Base-by-base conservation (phyloP, 2,329 filamentous ascomycete species). In the Rutstroemia sp. region DNA sequence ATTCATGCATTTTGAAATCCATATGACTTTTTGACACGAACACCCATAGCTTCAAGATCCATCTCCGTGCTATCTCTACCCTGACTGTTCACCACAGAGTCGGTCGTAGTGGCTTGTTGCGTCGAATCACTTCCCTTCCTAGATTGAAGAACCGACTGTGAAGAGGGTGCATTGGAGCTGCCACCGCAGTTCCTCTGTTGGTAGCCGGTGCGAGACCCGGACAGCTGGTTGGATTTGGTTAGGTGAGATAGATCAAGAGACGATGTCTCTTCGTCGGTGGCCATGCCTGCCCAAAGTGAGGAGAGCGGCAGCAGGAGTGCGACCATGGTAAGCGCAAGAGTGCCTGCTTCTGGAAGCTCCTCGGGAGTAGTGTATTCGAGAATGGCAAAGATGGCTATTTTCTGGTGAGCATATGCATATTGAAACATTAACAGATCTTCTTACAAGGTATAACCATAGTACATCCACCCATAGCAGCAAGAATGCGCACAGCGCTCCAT, bases 391-490 rank as follows among this genome's bases (percentile, higher is more conserved):
- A 86, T 73, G 23, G 79, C 84, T 87, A 58, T 49, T 49, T 14
- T 25, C 61, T 51, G 63, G 58, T 50, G 54, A 55, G 48, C 45
- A 38, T 23, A 42, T 47, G 47, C 52, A n/a, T n/a, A 38, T 46
- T n/a, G 30, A 27, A 39, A n/a, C 2, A 23, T 34, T 9, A 18
- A 45, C 3, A 52, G 8, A 46, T 21, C n/a, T 19, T 60, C 75
- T 70, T 73, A 85, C 83, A 78, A 66, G 85, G 85, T 59, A 87
- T 73, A 37, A 83, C 66, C 75, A 88, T 76, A 1, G 83, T 86
- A 70, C 86, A 83, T 59, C 80, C 83, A 49, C 82, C 80, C 78
- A 86, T 85, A 63, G 86, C 78, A 67, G 85, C 85, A 59, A 87
- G 80, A 56, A 85, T 78, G 63, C 85, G 81, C 75, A 87, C 82